These are phyloP conservation scores for Malassezia obtusa DNA, from an alignment of 1,284 basidiomycete genomes.

Conservation along the genomic window DNA sequence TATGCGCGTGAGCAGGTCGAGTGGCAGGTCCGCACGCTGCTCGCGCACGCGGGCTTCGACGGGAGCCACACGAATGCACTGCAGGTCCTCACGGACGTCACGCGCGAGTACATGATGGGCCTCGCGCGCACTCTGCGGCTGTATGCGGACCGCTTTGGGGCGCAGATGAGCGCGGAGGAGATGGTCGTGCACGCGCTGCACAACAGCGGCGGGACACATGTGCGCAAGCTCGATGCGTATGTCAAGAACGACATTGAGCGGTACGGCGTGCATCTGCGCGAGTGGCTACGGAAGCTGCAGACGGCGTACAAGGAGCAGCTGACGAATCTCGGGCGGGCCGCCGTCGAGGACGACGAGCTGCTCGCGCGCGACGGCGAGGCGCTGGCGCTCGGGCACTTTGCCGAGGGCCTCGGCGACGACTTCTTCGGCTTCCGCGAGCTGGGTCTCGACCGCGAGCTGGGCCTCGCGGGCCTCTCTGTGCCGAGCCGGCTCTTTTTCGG, in stretches of 20 bases:
- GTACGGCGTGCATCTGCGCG: conserved; percentile 64
- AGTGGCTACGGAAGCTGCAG: conserved; percentile 74
- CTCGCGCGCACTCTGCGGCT: conserved; percentile 75
- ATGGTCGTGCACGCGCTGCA: conserved; percentile 80
- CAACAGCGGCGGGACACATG: conserved; percentile 67
- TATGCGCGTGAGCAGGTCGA: conserved; percentile 22
- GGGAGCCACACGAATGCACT: conserved; percentile 53
- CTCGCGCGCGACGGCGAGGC: conserved; percentile 69
- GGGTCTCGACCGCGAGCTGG: conserved; percentile 77
- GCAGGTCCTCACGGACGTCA: conserved; percentile 69
- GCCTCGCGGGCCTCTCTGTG: conserved; percentile 66
- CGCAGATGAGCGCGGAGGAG: conserved; percentile 76
- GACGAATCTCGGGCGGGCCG: conserved; percentile 52
- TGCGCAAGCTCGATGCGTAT: conserved; percentile 71
- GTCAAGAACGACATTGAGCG: conserved; percentile 78
- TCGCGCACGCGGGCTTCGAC: conserved; percentile 44
- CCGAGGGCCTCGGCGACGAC: conserved; percentile 79
- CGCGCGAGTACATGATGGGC: conserved; percentile 71
- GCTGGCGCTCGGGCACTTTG: conserved; percentile 70
- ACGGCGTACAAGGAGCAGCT: conserved; percentile 64
- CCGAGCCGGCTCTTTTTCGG: conserved; percentile 70
- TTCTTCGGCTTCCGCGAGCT: conserved; percentile 79
- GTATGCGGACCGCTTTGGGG: conserved; percentile 67
- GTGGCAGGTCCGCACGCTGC: conserved; percentile 27
- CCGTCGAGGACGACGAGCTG: conserved; percentile 59